phyloP scores from a whole-genome alignment of 2,329 filamentous ascomycete genomes.

The Fusarium abutilonis region DNA sequence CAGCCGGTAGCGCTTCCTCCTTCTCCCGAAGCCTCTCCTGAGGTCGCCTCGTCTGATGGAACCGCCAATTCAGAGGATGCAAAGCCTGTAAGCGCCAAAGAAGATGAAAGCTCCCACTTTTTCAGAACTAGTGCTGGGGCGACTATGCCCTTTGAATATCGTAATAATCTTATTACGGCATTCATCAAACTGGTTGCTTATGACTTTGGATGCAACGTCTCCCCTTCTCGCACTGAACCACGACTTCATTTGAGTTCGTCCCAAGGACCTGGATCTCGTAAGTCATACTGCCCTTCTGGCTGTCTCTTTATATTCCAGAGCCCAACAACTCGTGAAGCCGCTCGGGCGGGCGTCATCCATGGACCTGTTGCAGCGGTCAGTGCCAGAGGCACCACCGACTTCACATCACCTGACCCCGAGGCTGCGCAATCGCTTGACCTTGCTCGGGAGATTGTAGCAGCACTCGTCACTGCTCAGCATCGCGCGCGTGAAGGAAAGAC shows the following conservation, averaged over 20 bases:
- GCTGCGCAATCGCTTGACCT: conserved; percentile 71
- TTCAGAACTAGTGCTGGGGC: conserved; percentile 60
- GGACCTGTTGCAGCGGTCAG: conserved; percentile 71
- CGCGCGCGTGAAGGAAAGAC: conserved; percentile 66
- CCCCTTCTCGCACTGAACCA: conserved; percentile 66
- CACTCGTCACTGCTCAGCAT: conserved; percentile 71
- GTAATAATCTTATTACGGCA: conserved; percentile 65
- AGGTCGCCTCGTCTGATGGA: conserved; percentile 29
- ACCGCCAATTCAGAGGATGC: conserved; percentile 12
- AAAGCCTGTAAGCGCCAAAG: conserved; percentile 26
- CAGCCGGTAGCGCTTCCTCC: conserved; percentile 46
- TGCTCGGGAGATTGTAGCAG: conserved; percentile 68
- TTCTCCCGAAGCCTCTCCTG: conserved; percentile 47
- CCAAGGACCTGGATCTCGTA: conserved; percentile 49
- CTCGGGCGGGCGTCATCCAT: conserved; percentile 67
- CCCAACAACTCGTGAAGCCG: conserved; percentile 67
- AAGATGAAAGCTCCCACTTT: conserved; percentile 20
- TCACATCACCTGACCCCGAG: conserved; percentile 55
- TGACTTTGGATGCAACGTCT: conserved; percentile 72
- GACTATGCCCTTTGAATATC: conserved; percentile 67
- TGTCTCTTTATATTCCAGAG: conserved; percentile 70
- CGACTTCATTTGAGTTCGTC: conserved; percentile 64
- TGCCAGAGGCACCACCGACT: conserved; percentile 64
- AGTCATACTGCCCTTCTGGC: conserved; percentile 67
- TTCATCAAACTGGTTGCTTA: conserved; percentile 73